phyloP scores from a whole-genome alignment of 2,329 filamentous ascomycete species.

The Stachybotrys chartarum region DNA sequence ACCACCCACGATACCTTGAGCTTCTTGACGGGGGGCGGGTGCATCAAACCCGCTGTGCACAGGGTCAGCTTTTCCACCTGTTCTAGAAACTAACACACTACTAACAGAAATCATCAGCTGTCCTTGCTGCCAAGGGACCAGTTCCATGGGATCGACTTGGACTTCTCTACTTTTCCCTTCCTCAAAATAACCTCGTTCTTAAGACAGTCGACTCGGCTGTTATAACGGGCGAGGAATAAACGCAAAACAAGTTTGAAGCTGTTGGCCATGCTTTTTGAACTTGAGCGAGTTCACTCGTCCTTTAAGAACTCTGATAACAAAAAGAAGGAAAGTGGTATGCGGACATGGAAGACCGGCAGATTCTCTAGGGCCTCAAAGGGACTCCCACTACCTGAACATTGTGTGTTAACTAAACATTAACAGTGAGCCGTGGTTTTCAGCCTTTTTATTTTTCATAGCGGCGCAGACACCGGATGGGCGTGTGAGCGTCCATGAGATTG shows the following conservation, averaged over 20 bases:
- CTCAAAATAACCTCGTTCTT: conserved; percentile 29
- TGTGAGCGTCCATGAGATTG: too few species aligned
- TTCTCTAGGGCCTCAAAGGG: conserved; percentile 25
- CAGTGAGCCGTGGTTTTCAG: too few species aligned
- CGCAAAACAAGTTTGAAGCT: conserved; percentile 28
- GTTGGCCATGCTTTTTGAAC: conserved; percentile 21
- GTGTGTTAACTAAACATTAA: too few species aligned
- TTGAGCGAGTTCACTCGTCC: conserved; percentile 30
- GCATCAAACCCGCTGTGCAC: conserved; percentile 35
- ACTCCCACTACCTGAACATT: conserved; percentile 10
- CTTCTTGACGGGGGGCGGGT: conserved; percentile 37
- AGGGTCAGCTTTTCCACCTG: conserved; percentile 12
- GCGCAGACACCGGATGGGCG: too few species aligned
- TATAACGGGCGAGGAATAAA: conserved; percentile 22
- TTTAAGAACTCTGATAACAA: conserved; percentile 30
- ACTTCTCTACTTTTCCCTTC: conserved; percentile 43
- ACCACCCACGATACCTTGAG: conserved; percentile 43
- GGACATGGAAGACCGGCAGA: conserved; percentile 19
- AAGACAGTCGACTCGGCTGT: conserved; percentile 30
- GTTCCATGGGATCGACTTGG: conserved; percentile 37
- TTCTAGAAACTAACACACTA: background rate
- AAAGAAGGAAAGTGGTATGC: conserved; percentile 17
- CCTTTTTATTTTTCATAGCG: too few species aligned
- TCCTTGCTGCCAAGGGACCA: conserved; percentile 32
- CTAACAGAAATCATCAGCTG: conserved; percentile 13